Base-by-base conservation (phyloP, 73 alveolate genomes). In the Paramecium primaurelia region DNA sequence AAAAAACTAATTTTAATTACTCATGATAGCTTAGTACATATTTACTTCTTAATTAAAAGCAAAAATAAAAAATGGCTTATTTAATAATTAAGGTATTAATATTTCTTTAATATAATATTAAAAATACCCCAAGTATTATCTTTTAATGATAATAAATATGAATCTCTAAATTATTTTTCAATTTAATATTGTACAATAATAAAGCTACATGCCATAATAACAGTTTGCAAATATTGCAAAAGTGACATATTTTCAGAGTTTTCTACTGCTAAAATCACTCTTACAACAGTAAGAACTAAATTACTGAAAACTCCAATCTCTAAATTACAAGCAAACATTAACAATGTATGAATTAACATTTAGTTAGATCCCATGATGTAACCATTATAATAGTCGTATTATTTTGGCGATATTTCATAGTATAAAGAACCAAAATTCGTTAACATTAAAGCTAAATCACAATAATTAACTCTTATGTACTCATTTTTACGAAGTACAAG, bases 51-150 rank as follows among this genome's bases (percentile, higher is more conserved):
- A 26, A 12, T 64, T 64, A 34, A 64, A 64, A 32, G 84, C 42
- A 64, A 64, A 64, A 26, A 64, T 64, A 64, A 64, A 64, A 64
- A 64, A 64, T 32, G 84, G 84, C 22, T 64, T 64, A 28, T 6
- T 64, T 25, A 64, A 34, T 34, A 64, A 28, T 18, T 8, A 3
- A 25, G 84, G 84, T 18, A 54, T 54, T 54, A 54, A 54, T 18
- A 54, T 54, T 54, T 54, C 69, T 54, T 18, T 18, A 16, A 54
- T 18, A 64, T 64, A 64, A 32, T 64, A 64, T 64, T 3, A 32
- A 28, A 32, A 64, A 32, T 64, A 64, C 84, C 84, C 84, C 84
- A 64, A 25, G 84, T 64, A 36, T 64, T 64, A 7, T 64, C 84
- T 64, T 64, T 64, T 28, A 64, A 32, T 64, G 84, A 64, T 36